These are phyloP conservation scores for Colletotrichum brevisporum DNA, from an alignment of 2,329 filamentous ascomycete species.

Conservation along the genomic window DNA sequence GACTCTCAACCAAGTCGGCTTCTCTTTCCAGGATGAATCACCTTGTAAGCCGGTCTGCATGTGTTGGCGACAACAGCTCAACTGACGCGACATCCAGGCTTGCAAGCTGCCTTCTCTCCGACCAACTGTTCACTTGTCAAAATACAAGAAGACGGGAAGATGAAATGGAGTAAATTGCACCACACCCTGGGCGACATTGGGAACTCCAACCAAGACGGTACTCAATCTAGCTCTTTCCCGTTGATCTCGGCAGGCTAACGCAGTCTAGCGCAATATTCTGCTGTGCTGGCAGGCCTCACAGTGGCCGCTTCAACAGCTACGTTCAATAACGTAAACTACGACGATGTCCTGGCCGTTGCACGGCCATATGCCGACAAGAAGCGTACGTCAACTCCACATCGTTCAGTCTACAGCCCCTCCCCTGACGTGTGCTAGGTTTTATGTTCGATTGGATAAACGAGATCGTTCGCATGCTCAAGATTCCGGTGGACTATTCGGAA, in stretches of 20 bases:
- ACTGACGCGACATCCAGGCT: slow-evolving; percentile 54
- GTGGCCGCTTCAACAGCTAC: slow-evolving; percentile 63
- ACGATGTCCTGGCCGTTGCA: slow-evolving; percentile 81
- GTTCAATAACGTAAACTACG: slow-evolving; percentile 67
- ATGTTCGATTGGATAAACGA: slow-evolving; percentile 75
- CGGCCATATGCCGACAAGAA: slow-evolving; percentile 61
- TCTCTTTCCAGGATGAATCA: slow-evolving; percentile 76
- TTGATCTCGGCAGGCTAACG: slow-evolving; percentile 40
- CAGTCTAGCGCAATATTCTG: slow-evolving; percentile 64
- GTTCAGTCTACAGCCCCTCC: background rate
- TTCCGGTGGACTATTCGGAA: slow-evolving; percentile 85
- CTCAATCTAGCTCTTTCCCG: slow-evolving; percentile 24
- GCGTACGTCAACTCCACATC: slow-evolving; percentile 45
- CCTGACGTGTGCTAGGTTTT: slow-evolving; percentile 61
- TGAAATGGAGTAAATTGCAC: slow-evolving; percentile 71
- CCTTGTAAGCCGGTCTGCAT: slow-evolving; percentile 66
- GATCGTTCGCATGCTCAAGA: slow-evolving; percentile 77
- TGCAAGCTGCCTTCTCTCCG: slow-evolving; percentile 73
- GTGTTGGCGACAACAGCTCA: background rate
- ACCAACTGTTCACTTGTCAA: slow-evolving; percentile 72
- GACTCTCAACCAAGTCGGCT: slow-evolving; percentile 83
- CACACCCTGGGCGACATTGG: slow-evolving; percentile 65
- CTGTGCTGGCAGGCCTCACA: slow-evolving; percentile 74
- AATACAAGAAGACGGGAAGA: slow-evolving; percentile 69
- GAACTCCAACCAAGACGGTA: slow-evolving; percentile 64